phyloP scores from a whole-genome alignment of 495 filamentous ascomycete genomes.

The Neurospora terricola region DNA sequence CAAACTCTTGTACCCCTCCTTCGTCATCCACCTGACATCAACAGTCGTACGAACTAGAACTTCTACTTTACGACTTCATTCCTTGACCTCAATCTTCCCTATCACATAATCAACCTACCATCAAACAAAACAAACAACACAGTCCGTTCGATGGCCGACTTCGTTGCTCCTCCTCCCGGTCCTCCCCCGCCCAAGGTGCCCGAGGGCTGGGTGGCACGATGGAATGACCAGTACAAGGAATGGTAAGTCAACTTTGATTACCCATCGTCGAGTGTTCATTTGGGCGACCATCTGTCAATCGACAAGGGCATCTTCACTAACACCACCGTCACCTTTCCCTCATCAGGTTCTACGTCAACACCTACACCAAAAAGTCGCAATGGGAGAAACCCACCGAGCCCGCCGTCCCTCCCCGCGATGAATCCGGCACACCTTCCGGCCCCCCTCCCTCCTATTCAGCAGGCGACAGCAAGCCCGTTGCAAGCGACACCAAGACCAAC shows the following conservation, averaged over 20 bases:
- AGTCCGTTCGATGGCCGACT: conserved; percentile 42
- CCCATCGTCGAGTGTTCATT: neutral
- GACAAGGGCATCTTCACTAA: neutral
- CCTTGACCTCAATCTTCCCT: neutral
- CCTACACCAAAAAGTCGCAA: conserved; percentile 74
- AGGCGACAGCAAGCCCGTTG: conserved; percentile 23
- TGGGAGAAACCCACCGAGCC: conserved; percentile 70
- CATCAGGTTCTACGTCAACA: conserved; percentile 78
- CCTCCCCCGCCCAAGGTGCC: conserved; percentile 84
- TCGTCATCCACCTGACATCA: neutral
- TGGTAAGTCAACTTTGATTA: conserved; percentile 42
- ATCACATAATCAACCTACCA: neutral
- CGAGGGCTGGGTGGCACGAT: conserved; percentile 78
- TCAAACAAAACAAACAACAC: neutral
- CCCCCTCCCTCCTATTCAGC: conserved; percentile 58
- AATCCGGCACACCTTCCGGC: conserved; percentile 30
- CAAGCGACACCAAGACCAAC: conserved; percentile 45
- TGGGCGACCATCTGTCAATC: neutral
- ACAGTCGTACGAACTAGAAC: neutral
- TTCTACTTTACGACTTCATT: neutral
- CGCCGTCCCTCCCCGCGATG: conserved; percentile 34
- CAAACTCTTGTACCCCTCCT: neutral
- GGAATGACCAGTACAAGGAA: conserved; percentile 65
- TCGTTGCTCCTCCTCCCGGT: conserved; percentile 53
- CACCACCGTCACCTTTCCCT: neutral